phyloP scores from a whole-genome alignment of 169 alveolate species.

The Plasmodium vivax region DNA sequence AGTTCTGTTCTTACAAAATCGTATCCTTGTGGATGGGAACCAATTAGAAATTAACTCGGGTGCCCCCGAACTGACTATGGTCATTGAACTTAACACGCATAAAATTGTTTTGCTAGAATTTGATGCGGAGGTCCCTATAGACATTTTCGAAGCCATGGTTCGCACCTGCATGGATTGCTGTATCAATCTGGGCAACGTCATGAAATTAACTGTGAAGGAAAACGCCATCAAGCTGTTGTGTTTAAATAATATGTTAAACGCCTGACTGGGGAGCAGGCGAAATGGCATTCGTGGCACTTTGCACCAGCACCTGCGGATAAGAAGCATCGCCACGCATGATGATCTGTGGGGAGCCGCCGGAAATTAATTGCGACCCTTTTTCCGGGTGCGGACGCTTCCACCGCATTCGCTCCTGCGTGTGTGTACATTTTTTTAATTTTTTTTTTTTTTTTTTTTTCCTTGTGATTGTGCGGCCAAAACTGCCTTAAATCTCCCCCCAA shows the following conservation, averaged over 20 bases:
- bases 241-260: conserved; percentile 36
- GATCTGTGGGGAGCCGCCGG: not conserved
- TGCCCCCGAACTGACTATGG: conserved; percentile 68
- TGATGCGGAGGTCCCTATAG: conserved; percentile 75
- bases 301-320: not conserved
- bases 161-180: conserved; percentile 49
- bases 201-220: conserved; percentile 66
- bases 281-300: not conserved
- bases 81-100: conserved; percentile 50
- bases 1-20: conserved; percentile 76
- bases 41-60: conserved; percentile 71
- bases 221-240: conserved; percentile 58
- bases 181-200: conserved; percentile 39
- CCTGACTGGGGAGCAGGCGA: not conserved
- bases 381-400: not conserved
- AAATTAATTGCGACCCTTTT: not conserved
- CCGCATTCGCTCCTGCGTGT: not conserved
- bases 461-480: not conserved
- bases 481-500: not conserved
- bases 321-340: not conserved
- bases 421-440: not conserved
- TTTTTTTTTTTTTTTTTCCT: not conserved
- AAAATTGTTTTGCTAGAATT: conserved; percentile 62
- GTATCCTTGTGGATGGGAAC: conserved; percentile 60
- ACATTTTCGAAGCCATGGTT: conserved; percentile 61